Conservation (phyloP, 2,329 filamentous ascomycete genomes). For the Fusarium nematophilum region DNA sequence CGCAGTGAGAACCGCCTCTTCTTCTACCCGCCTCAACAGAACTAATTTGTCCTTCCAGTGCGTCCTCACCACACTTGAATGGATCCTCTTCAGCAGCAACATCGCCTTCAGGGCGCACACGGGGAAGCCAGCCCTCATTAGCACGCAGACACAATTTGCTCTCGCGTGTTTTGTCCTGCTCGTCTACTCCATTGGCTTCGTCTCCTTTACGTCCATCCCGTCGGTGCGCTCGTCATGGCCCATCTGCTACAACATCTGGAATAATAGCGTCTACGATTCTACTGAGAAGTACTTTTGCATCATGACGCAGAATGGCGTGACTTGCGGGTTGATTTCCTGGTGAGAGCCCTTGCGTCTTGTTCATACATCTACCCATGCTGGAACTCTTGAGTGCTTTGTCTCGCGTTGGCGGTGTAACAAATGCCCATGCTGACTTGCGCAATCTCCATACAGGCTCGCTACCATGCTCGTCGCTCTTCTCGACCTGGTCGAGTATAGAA, state of each 20-base stretch:
- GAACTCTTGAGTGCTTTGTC: too few relatives aligned
- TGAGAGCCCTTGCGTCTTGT: too few relatives aligned
- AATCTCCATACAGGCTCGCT: neutral
- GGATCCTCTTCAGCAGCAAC: slow-evolving; percentile 5
- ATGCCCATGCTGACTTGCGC: too few relatives aligned
- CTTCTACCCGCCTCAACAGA: too few relatives aligned
- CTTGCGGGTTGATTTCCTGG: slow-evolving; percentile 11
- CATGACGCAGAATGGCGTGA: slow-evolving; percentile 8
- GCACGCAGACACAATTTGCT: slow-evolving; percentile 2
- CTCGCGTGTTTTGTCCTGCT: slow-evolving; percentile 7
- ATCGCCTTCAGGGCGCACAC: neutral
- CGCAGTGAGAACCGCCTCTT: too few relatives aligned
- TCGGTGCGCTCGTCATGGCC: slow-evolving; percentile 7
- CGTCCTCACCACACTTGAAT: slow-evolving; percentile 5
- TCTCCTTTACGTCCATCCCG: slow-evolving; percentile 6
- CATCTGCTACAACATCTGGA: slow-evolving; percentile 10
- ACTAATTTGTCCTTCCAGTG: neutral
- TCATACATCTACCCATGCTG: too few relatives aligned
- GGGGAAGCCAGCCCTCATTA: neutral
- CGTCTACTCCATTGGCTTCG: slow-evolving; percentile 14
- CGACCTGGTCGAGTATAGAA: slow-evolving; percentile 3
- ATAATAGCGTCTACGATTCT: neutral
- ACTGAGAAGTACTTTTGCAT: slow-evolving; percentile 13
- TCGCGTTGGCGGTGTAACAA: too few relatives aligned
- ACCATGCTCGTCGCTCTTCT: slow-evolving; percentile 4